Evolutionary conservation across 805 yeast species (phyloP).

Genomic region (Pichia kluyveri): DNA sequence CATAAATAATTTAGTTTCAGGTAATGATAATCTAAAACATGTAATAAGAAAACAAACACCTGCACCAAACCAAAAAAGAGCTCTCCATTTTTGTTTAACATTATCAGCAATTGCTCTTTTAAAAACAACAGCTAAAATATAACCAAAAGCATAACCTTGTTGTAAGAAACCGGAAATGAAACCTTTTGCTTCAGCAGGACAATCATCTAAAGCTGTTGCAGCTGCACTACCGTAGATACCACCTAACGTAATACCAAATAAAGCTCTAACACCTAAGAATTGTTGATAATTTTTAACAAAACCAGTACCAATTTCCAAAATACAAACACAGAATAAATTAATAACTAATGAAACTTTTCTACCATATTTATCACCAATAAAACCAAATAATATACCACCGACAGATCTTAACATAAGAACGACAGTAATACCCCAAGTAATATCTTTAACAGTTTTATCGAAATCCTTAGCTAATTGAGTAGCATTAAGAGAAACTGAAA

Average conservation of each 20-base stretch:
- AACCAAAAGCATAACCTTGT: constrained; percentile 73
- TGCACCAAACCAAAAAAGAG: constrained; percentile 63
- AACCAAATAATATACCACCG: constrained; percentile 56
- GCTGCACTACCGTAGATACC: constrained; percentile 48
- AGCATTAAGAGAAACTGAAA: constrained; percentile 46
- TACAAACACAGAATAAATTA: constrained; percentile 37
- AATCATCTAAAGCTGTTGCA: constrained; percentile 45
- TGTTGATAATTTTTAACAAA: constrained; percentile 47
- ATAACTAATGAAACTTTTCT: constrained; percentile 48
- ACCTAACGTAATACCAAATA: constrained; percentile 54
- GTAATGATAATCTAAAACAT: constrained; percentile 33
- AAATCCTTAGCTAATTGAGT: constrained; percentile 37
- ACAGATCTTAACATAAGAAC: constrained; percentile 62
- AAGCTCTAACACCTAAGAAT: constrained; percentile 55
- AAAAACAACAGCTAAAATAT: constrained; percentile 54
- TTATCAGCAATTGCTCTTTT: constrained; percentile 53
- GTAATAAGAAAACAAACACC: constrained; percentile 39
- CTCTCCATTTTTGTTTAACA: constrained; percentile 49
- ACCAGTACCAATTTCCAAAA: constrained; percentile 55
- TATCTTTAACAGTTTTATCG: constrained; percentile 35
- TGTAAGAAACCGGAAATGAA: constrained; percentile 62
- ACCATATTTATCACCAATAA: constrained; percentile 51
- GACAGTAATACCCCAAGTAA: constrained; percentile 61
- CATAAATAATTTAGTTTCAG: constrained; percentile 47
- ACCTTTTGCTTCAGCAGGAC: constrained; percentile 46